Base-by-base conservation (phyloP, 169 alveolate species). In the Perkinsus marinus region DNA sequence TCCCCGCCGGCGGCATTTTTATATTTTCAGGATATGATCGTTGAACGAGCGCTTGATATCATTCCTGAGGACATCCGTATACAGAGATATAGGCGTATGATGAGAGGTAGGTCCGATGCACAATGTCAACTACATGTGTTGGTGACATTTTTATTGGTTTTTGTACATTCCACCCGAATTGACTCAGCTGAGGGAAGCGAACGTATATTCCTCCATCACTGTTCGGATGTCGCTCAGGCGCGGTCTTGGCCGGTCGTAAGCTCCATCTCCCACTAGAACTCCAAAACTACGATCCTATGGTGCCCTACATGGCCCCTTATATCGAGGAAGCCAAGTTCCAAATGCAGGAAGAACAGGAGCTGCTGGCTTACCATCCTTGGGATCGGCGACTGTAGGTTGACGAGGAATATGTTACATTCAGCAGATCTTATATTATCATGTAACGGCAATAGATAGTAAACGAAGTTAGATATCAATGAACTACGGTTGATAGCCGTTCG, bases 311-410 rank as follows among this genome's bases (percentile, higher is more conserved):
- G 92, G 98, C 98, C 39, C 98, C 98, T 34, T 96, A 95, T 91
- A 95, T 96, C n/a, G 98, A 96, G 93, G 98, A 96, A 92, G 98
- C 98, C 39, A 96, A 96, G 93, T 96, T 96, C 90, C 98, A 96
- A 93, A 90, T 96, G 47, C 98, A 96, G 91, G 98, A 96, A 93
- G 98, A 96, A 69, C 97, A 96, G 90, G 98, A 96, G 91, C 94
- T 96, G 93, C 94, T 96, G 46, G 98, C 97, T 37, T 96, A 94
- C 91, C 98, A 96, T 92, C 97, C 97, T 43, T 94, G 93, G 91
- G 98, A 96, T 46, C 89, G 97, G 43, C 91, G 97, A n/a, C 68
- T 96, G 39, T 95, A 41, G 10, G 46, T 41, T 10, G 46, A 41
- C 3, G 19, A 41, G 46, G n/a, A n/a, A n/a, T n/a, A n/a, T n/a